Conservation (phyloP, 495 filamentous ascomycete species). For the Xylaria curta region DNA sequence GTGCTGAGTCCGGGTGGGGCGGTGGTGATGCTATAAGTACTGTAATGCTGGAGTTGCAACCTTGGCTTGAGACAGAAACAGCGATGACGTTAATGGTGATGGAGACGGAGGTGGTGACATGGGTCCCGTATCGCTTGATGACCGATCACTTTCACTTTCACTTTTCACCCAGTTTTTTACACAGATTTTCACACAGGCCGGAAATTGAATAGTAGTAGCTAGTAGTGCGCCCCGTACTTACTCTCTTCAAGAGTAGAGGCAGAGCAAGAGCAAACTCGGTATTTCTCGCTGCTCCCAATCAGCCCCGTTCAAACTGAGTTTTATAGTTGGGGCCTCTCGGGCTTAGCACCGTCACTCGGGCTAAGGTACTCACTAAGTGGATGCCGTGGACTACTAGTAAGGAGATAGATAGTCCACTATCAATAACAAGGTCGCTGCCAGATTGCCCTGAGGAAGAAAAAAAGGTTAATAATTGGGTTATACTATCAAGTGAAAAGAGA, state of each 20-base stretch:
- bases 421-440: background rate
- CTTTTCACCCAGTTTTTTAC: background rate
- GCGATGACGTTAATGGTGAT: constrained; percentile 16
- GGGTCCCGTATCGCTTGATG: constrained; percentile 5
- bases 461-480: background rate
- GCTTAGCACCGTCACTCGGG: background rate
- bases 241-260: background rate
- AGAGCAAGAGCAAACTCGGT: background rate
- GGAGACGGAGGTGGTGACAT: background rate
- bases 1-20: constrained; percentile 5
- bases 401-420: background rate
- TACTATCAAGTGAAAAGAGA: background rate
- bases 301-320: background rate
- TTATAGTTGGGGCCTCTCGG: background rate
- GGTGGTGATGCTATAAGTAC: background rate
- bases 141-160: background rate
- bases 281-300: constrained; percentile 1
- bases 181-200: background rate
- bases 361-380: constrained; percentile 15
- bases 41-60: background rate
- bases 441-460: background rate
- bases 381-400: background rate
- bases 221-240: constrained; percentile 4
- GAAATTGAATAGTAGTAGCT: background rate
- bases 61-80: background rate